These are phyloP conservation scores for Salix arbutifolia DNA, from an alignment of 345 rosid species.

Conservation along the genomic window DNA sequence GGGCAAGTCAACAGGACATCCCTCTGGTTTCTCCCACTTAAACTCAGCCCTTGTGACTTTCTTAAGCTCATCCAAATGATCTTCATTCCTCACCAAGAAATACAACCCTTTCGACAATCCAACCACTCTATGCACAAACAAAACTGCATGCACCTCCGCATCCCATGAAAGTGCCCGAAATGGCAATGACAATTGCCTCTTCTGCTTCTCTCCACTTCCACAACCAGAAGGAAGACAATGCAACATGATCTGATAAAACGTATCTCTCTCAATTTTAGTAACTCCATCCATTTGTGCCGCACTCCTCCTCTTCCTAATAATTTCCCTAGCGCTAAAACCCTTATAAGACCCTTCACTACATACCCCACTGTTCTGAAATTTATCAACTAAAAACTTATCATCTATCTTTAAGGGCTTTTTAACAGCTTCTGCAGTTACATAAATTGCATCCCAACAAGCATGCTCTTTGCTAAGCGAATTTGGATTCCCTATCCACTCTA, in stretches of 20 bases:
- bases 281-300: slow-evolving; percentile 86
- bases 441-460: slow-evolving; percentile 72
- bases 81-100: slow-evolving; percentile 80
- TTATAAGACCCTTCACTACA: slow-evolving; percentile 47
- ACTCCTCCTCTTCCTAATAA: slow-evolving; percentile 84
- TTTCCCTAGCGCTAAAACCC: slow-evolving; percentile 41
- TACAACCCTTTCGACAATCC: slow-evolving; percentile 75
- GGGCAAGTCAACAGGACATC: slow-evolving; percentile 67
- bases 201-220: slow-evolving; percentile 43
- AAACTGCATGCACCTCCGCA: slow-evolving; percentile 78
- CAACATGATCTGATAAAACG: slow-evolving; percentile 77
- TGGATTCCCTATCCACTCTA: slow-evolving; percentile 69
- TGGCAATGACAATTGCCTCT: slow-evolving; percentile 54
- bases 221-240: slow-evolving; percentile 84
- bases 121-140: slow-evolving; percentile 75
- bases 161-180: slow-evolving; percentile 83
- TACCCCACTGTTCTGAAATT: slow-evolving; percentile 43
- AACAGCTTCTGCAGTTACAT: slow-evolving; percentile 66
- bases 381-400: slow-evolving; percentile 32
- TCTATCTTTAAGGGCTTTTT: slow-evolving; percentile 44
- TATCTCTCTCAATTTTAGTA: slow-evolving; percentile 49
- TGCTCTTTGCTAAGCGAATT: slow-evolving; percentile 74
- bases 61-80: slow-evolving; percentile 60
- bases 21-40: slow-evolving; percentile 74
- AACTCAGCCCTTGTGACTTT: slow-evolving; percentile 49